A percentile compares a stretch with the other conserved stretches of the same genome.
phyloP scores from a whole-genome alignment of 257 asterid species.

The Jasminum sambac region DNA sequence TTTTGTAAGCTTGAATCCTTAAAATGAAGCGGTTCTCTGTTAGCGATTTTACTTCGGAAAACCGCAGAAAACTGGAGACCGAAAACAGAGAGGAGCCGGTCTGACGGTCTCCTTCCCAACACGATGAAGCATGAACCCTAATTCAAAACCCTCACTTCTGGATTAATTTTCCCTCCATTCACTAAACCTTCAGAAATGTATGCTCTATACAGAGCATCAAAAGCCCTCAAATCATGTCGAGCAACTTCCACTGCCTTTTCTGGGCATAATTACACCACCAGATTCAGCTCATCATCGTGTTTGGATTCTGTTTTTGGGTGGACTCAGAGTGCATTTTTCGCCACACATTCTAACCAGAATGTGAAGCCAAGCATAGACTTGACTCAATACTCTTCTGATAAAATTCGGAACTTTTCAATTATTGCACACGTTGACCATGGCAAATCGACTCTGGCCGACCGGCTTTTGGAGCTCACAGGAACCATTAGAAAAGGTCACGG shows the following conservation, averaged over 20 bases:
- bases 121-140: conserved; percentile 27
- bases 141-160: conserved; percentile 24
- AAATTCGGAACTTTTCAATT: conserved; percentile 89
- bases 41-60: not conserved
- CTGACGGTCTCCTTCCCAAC: not conserved
- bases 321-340: conserved; percentile 61
- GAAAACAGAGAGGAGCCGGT: not conserved
- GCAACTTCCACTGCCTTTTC: conserved; percentile 26
- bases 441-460: conserved; percentile 95
- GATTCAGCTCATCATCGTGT: conserved; percentile 24
- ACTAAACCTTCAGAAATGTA: conserved; percentile 36
- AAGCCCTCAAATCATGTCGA: conserved; percentile 28
- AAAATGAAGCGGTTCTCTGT: too few relatives aligned
- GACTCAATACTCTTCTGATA: conserved; percentile 64
- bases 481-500: conserved; percentile 95
- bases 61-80: not conserved
- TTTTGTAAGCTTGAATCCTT: too few relatives aligned
- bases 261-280: conserved; percentile 1
- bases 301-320: conserved; percentile 38
- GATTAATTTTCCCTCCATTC: not conserved
- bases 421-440: conserved; percentile 99
- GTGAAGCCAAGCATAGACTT: conserved; percentile 60
- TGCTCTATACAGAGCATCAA: conserved; percentile 46
- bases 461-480: conserved; percentile 95
- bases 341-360: conserved; percentile 67